Evolutionary conservation across 257 asterid species (phyloP), one percentile per base, ranked within the genome.

Genomic region (Forsythia suspensa): DNA sequence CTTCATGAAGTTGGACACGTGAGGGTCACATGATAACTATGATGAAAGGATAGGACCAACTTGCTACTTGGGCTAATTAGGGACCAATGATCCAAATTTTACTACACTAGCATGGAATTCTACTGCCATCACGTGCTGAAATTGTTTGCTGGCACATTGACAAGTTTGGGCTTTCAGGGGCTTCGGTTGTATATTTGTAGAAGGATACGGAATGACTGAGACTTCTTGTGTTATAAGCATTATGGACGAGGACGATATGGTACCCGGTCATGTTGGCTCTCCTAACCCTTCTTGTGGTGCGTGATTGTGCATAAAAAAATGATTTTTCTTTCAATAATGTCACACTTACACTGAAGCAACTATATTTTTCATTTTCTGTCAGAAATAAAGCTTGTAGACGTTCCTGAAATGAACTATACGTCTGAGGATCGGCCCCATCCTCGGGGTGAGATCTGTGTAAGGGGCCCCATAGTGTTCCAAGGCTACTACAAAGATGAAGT

Each of bases 121-220:
- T 57, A n/a, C 66, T 16, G 61, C 59, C 15, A 5, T 51, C 59
- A 51, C 15, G 7, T 51, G 18, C 59, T 18, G 21, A 16, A 21
- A n/a, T 20, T 59, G 37, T 21, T n/a, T 6, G 12, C 13, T n/a
- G 67, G 34, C 34, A n/a, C 8, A 20, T 21, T 20, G 67, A 59
- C 15, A 59, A 59, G 37, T 20, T 59, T 59, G 15, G 11, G 67
- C 13, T 37, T 51, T n/a, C 84, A 92, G 97, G 82, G 91, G 97
- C 87, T 92, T 92, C 36, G 92, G 96, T 70, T 87, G 97, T 82
- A 73, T 20, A 82, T 90, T 92, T 75, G 68, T 82, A 18, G 93
- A 92, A 83, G 97, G 93, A 69, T 92, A 92, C 52, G 97, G 97
- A 77, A 89, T 92, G 97, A 92, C 97, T 15, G 97, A 92, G 81